A percentile compares a stretch with the other conserved stretches of the same genome.
These are phyloP conservation scores for Candida patagonica DNA, from an alignment of 805 yeast genomes.

Conservation along the genomic window DNA sequence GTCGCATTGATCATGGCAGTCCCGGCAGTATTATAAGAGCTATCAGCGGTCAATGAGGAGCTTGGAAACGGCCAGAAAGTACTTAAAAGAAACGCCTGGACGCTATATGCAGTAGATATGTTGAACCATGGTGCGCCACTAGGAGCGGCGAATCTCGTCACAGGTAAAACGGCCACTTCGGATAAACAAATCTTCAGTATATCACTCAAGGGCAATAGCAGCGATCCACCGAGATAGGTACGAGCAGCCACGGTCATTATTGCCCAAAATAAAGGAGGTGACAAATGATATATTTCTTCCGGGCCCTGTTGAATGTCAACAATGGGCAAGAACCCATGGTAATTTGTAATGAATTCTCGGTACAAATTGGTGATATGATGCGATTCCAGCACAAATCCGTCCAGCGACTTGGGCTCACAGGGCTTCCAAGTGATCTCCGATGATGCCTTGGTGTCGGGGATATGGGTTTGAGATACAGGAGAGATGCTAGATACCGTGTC, in stretches of 20 bases:
- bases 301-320: slow-evolving; percentile 79
- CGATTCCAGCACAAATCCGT: slow-evolving; percentile 53
- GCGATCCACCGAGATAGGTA: slow-evolving; percentile 36
- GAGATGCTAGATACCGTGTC: not conserved
- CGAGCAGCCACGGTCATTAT: slow-evolving; percentile 78
- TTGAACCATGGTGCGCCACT: slow-evolving; percentile 56
- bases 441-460: slow-evolving; percentile 3
- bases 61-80: slow-evolving; percentile 96
- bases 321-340: slow-evolving; percentile 81
- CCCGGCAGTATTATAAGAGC: slow-evolving; percentile 93
- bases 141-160: slow-evolving; percentile 58
- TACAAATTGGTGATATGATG: slow-evolving; percentile 55
- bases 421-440: slow-evolving; percentile 7
- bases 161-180: slow-evolving; percentile 84
- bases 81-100: slow-evolving; percentile 81
- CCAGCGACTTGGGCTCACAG: slow-evolving; percentile 54
- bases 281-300: slow-evolving; percentile 63
- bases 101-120: slow-evolving; percentile 86
- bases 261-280: slow-evolving; percentile 92
- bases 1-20: slow-evolving; percentile 89
- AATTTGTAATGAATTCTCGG: slow-evolving; percentile 60
- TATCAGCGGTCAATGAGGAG: slow-evolving; percentile 88
- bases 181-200: slow-evolving; percentile 68
- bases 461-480: too few relatives aligned
- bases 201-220: slow-evolving; percentile 58